Conservation (phyloP, 306 rosid genomes). For the Sesbania bispinosa region DNA sequence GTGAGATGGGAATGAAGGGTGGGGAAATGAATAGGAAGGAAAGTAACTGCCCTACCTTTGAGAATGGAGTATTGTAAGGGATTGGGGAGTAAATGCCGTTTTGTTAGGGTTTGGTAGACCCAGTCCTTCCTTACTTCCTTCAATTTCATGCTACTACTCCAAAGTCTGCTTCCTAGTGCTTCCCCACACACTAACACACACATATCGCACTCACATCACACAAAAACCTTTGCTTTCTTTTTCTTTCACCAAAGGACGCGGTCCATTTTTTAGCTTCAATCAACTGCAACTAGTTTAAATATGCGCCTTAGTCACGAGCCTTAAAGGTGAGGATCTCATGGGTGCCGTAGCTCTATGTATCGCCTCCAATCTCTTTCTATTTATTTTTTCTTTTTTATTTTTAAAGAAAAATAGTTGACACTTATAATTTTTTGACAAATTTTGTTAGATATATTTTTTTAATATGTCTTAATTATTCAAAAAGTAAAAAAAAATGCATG, state of each 20-base stretch:
- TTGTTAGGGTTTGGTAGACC: slow-evolving; percentile 74
- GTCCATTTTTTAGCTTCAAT: not conserved
- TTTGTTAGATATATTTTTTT: no score
- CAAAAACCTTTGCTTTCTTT: not conserved
- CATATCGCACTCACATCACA: not conserved
- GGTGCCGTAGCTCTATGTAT: not conserved
- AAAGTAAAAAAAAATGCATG: no score
- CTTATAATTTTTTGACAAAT: no score
- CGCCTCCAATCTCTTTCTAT: not conserved
- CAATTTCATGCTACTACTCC: slow-evolving; percentile 18
- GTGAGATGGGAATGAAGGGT: slow-evolving; percentile 39
- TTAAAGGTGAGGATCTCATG: not conserved
- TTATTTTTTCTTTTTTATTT: not conserved
- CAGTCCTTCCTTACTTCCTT: slow-evolving; percentile 42
- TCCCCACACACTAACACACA: slow-evolving; percentile 10
- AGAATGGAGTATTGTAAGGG: slow-evolving; percentile 56
- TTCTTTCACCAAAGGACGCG: not conserved
- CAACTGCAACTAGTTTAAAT: not conserved
- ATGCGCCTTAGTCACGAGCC: not conserved
- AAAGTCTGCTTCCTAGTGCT: slow-evolving; percentile 3
- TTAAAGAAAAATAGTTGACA: not conserved
- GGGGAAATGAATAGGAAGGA: slow-evolving; percentile 31
- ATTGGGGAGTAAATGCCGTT: slow-evolving; percentile 58
- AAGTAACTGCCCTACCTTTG: slow-evolving; percentile 42
- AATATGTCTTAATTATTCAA: no score